Evolutionary conservation across 1,284 basidiomycete genomes (phyloP), one percentile per base, ranked within the genome.

Genomic region (Cystobasidium pallidum): DNA sequence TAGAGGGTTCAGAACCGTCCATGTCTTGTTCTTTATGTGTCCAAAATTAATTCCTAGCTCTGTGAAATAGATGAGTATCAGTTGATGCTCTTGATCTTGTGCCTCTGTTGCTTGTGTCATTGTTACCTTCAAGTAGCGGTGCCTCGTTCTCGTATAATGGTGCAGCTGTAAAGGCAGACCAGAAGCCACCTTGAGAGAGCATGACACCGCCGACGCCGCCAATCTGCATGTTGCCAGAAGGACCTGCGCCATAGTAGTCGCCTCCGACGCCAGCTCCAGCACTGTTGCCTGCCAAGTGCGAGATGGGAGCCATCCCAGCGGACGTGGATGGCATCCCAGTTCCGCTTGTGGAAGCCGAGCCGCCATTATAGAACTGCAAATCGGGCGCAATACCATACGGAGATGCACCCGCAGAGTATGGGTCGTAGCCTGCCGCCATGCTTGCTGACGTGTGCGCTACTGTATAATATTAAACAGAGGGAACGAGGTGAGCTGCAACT

Each of bases 41-140:
- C 88, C 87, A 78, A 98, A 94, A 82, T 99, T 98, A 81, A 99
- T 94, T 55, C 95, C 96, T 32, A 99, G 88, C 81, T 99, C 95
- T 97, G 78, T 10, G 21, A 30, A 10, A 19, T 26, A 36, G 30
- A 32, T 4, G 15, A 24, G 43, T n/a, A 8, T 45, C 17, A 32
- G n/a, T 2, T 32, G 36, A 21, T 43, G 39, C 21, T 47, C 36
- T 28, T 32, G n/a, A 61, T 17, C 43, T n/a, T 54, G 61, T 15
- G 13, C 13, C 15, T 36, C n/a, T n/a, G n/a, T n/a, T n/a, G n/a
- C 43, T 17, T 28, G 30, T 36, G 66, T 11, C 15, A 15, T 19
- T 34, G 81, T 76, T 79, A 92, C 94, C 94, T 87, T 97, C 88
- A 72, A 96, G 86, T 78, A 97, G 82, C 54, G 93, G 92, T 66